phyloP scores from a whole-genome alignment of 169 alveolate genomes.

The Prorocentrum cordatum region DNA sequence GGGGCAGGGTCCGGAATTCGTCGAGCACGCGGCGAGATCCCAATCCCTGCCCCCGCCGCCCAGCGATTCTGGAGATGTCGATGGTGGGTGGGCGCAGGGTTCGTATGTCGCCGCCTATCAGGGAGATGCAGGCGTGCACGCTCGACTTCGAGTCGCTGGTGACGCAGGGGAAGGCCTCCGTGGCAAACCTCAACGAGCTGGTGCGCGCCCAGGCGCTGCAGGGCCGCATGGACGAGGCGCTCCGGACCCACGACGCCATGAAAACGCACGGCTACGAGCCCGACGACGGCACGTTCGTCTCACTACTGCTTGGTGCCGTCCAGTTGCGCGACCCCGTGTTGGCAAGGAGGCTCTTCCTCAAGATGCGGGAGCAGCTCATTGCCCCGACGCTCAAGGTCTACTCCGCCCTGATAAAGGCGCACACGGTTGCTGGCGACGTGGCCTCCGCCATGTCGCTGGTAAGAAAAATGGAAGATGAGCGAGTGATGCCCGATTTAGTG shows the following conservation, averaged over 20 bases:
- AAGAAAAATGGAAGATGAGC: constrained; percentile 65
- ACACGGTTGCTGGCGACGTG: constrained; percentile 33
- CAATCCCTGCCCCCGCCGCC: too few species aligned
- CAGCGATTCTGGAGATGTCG: too few species aligned
- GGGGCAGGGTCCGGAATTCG: too few species aligned
- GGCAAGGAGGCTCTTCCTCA: constrained; percentile 73
- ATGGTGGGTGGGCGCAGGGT: too few species aligned
- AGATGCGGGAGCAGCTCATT: constrained; percentile 75
- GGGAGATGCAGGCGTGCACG: constrained; percentile 44
- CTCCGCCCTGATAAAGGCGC: constrained; percentile 75
- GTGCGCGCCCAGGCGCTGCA: constrained; percentile 44
- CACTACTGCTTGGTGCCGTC: constrained; percentile 20
- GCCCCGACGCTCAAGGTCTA: constrained; percentile 77
- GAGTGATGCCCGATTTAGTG: constrained; percentile 74
- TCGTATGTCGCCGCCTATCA: too few species aligned
- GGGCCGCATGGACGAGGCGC: constrained; percentile 47
- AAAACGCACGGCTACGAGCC: constrained; percentile 49
- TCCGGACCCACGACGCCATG: constrained; percentile 54
- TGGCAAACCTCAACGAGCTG: constrained; percentile 9
- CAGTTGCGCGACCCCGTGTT: constrained; percentile 1
- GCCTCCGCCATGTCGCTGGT: neutral
- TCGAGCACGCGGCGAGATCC: too few species aligned
- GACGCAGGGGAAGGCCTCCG: constrained; percentile 36
- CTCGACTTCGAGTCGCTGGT: constrained; percentile 27
- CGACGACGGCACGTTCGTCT: constrained; percentile 31